Base-by-base conservation (phyloP, 2,329 filamentous ascomycete species). In the Xylariomycetidae sp. region DNA sequence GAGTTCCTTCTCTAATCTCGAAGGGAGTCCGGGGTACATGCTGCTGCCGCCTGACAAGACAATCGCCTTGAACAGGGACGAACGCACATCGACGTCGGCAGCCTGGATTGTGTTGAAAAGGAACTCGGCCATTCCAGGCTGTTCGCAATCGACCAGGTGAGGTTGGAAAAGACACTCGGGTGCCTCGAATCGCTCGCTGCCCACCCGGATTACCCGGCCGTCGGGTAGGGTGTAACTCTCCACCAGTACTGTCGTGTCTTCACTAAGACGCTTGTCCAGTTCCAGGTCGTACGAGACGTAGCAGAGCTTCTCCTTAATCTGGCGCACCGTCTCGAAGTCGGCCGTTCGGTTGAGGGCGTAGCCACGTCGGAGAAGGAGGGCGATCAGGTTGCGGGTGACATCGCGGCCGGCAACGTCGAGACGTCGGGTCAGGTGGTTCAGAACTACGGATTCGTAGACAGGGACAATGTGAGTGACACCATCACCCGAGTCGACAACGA, bases 281-380 rank as follows among this genome's bases (percentile, higher is more conserved):
- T 94, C 88, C 37, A 98, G 76, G 61, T 98, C 92, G 70, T 96
- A 98, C 10, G 89, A 95, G 37, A 98, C 90, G 61, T 98, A 98
- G 74, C 92, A 96, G 32, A 98, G 83, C 74, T 98, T 98, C 73
- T 98, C 92, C 70, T 98, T 98, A 70, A 98, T 96, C 63, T 96
- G 90, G 42, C 92, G 85, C 36, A 98, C 92, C 4, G 92, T 98
- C 65, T 98, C 92, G 62, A 98, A 98, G 61, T 98, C 92, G 58
- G 92, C 92, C 10, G 92, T 98, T 60, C 92, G 80, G 76, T 98
- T 98, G 43, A 98, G 79, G 22, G 92, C 88, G 62, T 98, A 98
- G 27, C 92, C 92, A 49, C 92, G 80, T 54, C 92, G 86, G 37
- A 95, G 76, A 14, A 98, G 81, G 31, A 98, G 81, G 31, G 88